A percentile compares a stretch with the other conserved stretches of the same genome.
phyloP scores from a whole-genome alignment of 2,329 filamentous ascomycete genomes.

The Fusarium decemcellulare region DNA sequence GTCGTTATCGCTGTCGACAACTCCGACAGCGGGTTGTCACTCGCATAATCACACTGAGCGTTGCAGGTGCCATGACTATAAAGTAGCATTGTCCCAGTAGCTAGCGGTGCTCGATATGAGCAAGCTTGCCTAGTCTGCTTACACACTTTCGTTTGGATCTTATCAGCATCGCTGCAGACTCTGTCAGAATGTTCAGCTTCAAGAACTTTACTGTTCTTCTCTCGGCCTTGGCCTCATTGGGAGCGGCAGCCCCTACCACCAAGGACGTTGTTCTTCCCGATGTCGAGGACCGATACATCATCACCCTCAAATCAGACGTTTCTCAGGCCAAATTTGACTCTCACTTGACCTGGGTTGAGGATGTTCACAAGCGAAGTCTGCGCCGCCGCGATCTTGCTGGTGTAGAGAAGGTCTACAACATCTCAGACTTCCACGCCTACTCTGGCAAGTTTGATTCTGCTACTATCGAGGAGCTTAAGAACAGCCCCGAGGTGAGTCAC shows the following conservation, averaged over 20 bases:
- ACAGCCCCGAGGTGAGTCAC: constrained; percentile 55
- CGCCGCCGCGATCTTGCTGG: constrained; percentile 57
- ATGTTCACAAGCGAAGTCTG: constrained; percentile 67
- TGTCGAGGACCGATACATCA: constrained; percentile 62
- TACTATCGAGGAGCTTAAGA: constrained; percentile 56
- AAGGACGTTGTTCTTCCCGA: neutral
- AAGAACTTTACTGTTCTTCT: neutral
- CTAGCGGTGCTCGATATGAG: neutral
- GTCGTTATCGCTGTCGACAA: neutral
- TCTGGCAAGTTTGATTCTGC: constrained; percentile 56
- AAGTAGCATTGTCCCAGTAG: neutral
- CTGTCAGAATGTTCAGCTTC: neutral
- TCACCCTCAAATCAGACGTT: constrained; percentile 66
- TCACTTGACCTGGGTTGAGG: constrained; percentile 63
- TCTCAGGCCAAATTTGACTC: constrained; percentile 59
- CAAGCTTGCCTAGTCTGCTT: neutral
- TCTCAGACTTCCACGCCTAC: constrained; percentile 55
- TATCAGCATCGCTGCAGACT: too few relatives aligned
- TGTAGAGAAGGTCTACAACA: constrained; percentile 47
- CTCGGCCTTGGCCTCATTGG: neutral
- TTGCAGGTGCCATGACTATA: neutral
- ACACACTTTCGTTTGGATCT: neutral
- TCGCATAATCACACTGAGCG: neutral
- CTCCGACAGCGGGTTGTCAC: neutral
- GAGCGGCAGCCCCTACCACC: neutral